Base-by-base conservation (phyloP, 202 grass and related monocot species). In the Brachypodium distachyon region DNA sequence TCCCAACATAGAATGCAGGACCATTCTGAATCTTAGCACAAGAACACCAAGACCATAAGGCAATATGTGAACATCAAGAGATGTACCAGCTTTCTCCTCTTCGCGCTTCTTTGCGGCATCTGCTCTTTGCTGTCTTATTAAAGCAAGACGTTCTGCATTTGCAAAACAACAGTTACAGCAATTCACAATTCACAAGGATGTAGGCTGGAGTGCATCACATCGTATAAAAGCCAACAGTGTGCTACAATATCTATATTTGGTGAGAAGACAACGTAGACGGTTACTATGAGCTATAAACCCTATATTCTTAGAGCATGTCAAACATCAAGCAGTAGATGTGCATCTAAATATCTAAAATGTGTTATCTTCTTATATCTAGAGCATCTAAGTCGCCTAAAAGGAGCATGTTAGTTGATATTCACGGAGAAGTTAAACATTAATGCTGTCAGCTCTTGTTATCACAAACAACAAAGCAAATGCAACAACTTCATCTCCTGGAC, bases 31-130 rank as follows among this genome's bases (percentile, higher is more conserved):
- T 23, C 17, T 19, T 34, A 14, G 77, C 50, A 58, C 12, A 62
- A 51, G 13, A 73, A 66, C 48, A 73, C 5, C 12, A 70, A 36
- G 18, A 42, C 19, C 39, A 73, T 60, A 38, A 63, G 63, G 56
- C 36, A 47, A 67, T 44, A 87, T 42, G 52, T 4, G 36, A 7
- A 74, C n/a, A 52, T 38, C 59, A 81, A 44, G 50, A 49, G 34
- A 71, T 66, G 7, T 96, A 99, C 96, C 96, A 84, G 96, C 83
- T 87, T 94, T 98, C 85, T 98, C 96, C 78, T 99, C 92, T 64
- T 99, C 96, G 2, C 92, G 83, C 77, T 99, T 99, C 74, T 96
- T 99, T 77, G 96, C 96, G 84, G 92, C 96, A 51, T 96, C 96
- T 39, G 92, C 92, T 54, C 96, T 96, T 81, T 99, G 96, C 77